Base-by-base conservation (phyloP, 352 stramenopile species). In the Phytophthora cryptogea region DNA sequence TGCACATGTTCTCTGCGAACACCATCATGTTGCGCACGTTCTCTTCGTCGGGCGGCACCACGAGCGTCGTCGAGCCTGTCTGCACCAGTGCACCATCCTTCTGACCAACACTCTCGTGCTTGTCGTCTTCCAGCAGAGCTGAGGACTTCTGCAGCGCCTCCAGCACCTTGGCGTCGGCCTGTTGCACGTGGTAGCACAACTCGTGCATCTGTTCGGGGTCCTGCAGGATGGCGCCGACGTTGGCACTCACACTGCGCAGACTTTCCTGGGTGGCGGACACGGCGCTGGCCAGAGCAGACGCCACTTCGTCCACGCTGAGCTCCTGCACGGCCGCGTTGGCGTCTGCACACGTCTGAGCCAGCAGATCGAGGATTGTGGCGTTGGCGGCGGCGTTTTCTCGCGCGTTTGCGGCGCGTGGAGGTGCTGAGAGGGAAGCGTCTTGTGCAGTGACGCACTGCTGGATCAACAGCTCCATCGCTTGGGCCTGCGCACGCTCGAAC, bases 1-100 rank as follows among this genome's bases (percentile, higher is more conserved):
- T 63, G 58, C 85, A 94, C 77, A 94, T 89, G 41, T 68, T 86
- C 51, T 90, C 85, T 3, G 82, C 68, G 42, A 94, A 80, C 37
- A 69, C 28, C 80, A 94, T 89, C 70, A 89, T 79, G 53, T 78
- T 80, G 54, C 80, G 82, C 51, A 94, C 72, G 28, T 80, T 83
- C 44, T 91, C 79, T 59, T 90, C 85, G 30, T 90, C 76, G 0
- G 70, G 60, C 13, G 70, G 50, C 0, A 74, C 28, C 3, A 53
- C 46, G 2, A 85, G 50, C 20, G 55, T 50, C 1, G 51, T 67
- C 1, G 59, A 44, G 11, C n/a, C 5, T 5, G 14, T 58, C 45
- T 16, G 23, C 27, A 36, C 17, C 20, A 80, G 40, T 13, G 35
- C 42, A 2, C 47, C 59, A 40, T 49, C 28, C 41, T 50, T 36